Conservation (phyloP, 495 filamentous ascomycete species). For the Penicillium argentinense region DNA sequence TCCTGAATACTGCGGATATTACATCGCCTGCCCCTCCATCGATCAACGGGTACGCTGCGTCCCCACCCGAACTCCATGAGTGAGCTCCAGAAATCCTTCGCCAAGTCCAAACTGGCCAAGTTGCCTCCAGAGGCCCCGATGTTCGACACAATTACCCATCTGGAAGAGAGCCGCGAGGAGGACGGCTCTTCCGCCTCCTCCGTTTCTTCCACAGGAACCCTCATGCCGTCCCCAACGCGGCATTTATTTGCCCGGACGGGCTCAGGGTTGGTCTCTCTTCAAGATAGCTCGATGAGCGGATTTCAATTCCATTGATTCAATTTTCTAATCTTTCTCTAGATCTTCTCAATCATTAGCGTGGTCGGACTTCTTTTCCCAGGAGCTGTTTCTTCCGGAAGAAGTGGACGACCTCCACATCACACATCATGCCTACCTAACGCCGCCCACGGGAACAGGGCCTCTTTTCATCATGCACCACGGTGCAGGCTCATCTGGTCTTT, state of each 20-base stretch:
- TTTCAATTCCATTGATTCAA: not conserved
- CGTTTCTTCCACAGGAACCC: slow-evolving; percentile 83
- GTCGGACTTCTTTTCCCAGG: slow-evolving; percentile 86
- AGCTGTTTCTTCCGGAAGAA: slow-evolving; percentile 66
- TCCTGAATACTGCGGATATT: too few species aligned
- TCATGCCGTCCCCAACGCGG: slow-evolving; percentile 75
- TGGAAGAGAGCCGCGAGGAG: slow-evolving; percentile 40
- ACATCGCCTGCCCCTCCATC: not conserved
- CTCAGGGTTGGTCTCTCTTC: slow-evolving; percentile 48
- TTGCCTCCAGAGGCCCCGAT: slow-evolving; percentile 57
- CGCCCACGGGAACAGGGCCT: slow-evolving; percentile 58
- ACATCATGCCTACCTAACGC: slow-evolving; percentile 83
- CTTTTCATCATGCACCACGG: slow-evolving; percentile 91
- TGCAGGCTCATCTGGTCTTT: slow-evolving; percentile 83
- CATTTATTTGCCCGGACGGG: slow-evolving; percentile 69
- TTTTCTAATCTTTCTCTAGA: not conserved
- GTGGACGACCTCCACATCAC: slow-evolving; percentile 47
- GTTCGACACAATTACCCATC: slow-evolving; percentile 32
- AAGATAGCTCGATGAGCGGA: not conserved
- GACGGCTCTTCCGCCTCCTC: slow-evolving; percentile 74
- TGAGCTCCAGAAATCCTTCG: slow-evolving; percentile 80
- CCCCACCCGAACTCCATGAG: slow-evolving; percentile 59
- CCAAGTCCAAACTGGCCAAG: slow-evolving; percentile 71
- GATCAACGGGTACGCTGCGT: not conserved
- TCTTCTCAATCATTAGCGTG: slow-evolving; percentile 61